These are phyloP conservation scores for Aspergillus alliaceus DNA, from an alignment of 2,329 filamentous ascomycete species.

Conservation along the genomic window DNA sequence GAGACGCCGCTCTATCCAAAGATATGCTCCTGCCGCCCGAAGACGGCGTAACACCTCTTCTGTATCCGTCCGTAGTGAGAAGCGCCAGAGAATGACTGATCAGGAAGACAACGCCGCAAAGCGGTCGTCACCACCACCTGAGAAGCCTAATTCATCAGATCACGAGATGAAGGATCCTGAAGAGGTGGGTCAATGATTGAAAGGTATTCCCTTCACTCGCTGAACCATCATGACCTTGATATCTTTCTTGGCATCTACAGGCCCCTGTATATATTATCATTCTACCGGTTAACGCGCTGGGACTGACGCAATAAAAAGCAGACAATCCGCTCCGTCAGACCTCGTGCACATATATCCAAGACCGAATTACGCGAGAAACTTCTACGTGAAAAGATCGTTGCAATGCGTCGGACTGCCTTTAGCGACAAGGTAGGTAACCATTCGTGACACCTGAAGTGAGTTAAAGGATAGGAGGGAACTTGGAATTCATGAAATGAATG, in stretches of 20 bases:
- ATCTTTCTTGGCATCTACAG: slow-evolving; percentile 10
- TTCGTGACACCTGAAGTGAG: slow-evolving; percentile 5
- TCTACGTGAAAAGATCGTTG: slow-evolving; percentile 38
- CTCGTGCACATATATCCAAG: slow-evolving; percentile 25
- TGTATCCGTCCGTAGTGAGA: slow-evolving; percentile 42
- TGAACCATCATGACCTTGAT: slow-evolving; percentile 4
- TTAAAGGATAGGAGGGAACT: not conserved
- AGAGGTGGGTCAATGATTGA: slow-evolving; percentile 34
- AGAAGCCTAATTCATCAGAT: slow-evolving; percentile 16
- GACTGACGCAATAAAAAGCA: slow-evolving; percentile 17
- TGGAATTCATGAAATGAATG: not conserved
- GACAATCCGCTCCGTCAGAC: slow-evolving; percentile 10
- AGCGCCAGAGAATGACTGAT: slow-evolving; percentile 43
- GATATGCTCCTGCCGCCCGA: slow-evolving; percentile 45
- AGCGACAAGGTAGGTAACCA: slow-evolving; percentile 25
- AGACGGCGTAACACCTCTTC: slow-evolving; percentile 45
- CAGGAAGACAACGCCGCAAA: slow-evolving; percentile 29
- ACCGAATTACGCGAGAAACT: slow-evolving; percentile 39
- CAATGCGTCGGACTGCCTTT: slow-evolving; percentile 31
- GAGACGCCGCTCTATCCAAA: slow-evolving; percentile 46
- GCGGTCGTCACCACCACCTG: slow-evolving; percentile 21
- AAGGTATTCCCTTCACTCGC: slow-evolving; percentile 6
- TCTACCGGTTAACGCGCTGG: not conserved
- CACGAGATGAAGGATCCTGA: slow-evolving; percentile 25
- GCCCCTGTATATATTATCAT: not conserved